Base-by-base conservation (phyloP, 306 rosid genomes). In the Amphicarpaea edgeworthii region DNA sequence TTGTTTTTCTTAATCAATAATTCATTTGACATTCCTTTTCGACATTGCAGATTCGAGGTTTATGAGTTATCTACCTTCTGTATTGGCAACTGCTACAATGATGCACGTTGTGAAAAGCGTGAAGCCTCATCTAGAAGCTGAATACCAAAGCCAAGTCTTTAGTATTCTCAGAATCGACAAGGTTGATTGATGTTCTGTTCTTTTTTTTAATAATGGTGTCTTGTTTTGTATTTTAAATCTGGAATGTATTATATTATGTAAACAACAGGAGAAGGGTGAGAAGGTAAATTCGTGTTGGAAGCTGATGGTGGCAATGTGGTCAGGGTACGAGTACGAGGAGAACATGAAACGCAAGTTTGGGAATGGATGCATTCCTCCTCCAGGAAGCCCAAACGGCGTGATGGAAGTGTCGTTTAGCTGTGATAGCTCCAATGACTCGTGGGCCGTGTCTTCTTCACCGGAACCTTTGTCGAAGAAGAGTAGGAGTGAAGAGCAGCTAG, bases 341-440 rank as follows among this genome's bases (percentile, higher is more conserved):
- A 5, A 28, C 68, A 72, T 67, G 12, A 89, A 89, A 79, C 88
- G 90, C 16, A 93, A 88, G 81, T 85, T 89, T 28, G 32, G 32
- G 4, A 28, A 2, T 67, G 85, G 88, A 10, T 81, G 77, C 6
- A 41, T 83, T 20, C 97, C 99, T 0, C n/a, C n/a, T n/a, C n/a
- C n/a, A n/a, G 79, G 89, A 16, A 92, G 99, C 45, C 99, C 99
- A 69, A 90, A 79, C 72, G 96, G 98, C 16, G 97, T 96, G 1
- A 84, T 85, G 19, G 97, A 92, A 16, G 81, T 83, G 77, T 86
- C 90, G 6, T 95, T 90, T 68, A 89, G 91, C 86, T 86, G 87
- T 1, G 89, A 90, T 54, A 79, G 88, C 82, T 86, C 98, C 6
- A 89, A 90, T 76, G 97, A 95, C 14, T 90, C 97, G 6, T 92